A percentile compares a stretch with the other conserved stretches of the same genome.
Evolutionary conservation across 2,329 filamentous ascomycete genomes (phyloP).

Genomic region (Phialophora verrucosa): DNA sequence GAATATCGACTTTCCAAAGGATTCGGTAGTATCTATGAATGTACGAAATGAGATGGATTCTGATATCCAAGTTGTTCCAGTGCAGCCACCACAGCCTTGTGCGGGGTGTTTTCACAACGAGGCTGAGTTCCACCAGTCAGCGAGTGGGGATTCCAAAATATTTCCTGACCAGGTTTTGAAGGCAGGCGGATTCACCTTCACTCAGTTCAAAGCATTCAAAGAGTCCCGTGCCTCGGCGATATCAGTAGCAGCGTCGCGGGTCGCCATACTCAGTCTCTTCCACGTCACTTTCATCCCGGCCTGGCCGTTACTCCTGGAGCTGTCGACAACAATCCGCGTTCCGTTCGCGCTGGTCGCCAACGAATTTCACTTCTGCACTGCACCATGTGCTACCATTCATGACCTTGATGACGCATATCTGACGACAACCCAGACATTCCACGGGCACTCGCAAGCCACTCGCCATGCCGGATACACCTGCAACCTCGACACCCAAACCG

Average conservation of each 20-base stretch:
- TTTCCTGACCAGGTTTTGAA: neutral
- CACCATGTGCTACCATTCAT: neutral
- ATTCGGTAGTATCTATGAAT: slow-evolving; percentile 30
- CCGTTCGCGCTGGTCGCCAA: neutral
- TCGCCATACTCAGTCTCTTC: neutral
- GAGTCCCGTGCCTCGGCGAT: neutral
- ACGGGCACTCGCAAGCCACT: neutral
- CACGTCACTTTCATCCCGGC: neutral
- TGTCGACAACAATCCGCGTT: neutral
- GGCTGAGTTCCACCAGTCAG: neutral
- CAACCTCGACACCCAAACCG: slow-evolving; percentile 23
- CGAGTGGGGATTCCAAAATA: neutral
- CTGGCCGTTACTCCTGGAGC: neutral
- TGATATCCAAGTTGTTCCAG: neutral
- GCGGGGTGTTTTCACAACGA: slow-evolving; percentile 2
- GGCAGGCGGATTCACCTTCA: neutral
- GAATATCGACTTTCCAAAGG: slow-evolving; percentile 18
- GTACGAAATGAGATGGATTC: slow-evolving; percentile 32
- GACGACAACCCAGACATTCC: neutral
- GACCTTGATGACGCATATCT: neutral
- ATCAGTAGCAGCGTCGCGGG: neutral
- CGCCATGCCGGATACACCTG: slow-evolving; percentile 8
- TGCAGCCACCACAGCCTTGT: neutral
- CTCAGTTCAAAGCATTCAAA: neutral
- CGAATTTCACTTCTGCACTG: neutral